These are phyloP conservation scores for Coemansia sp. DNA, from an alignment of 192 early-diverging fungal genomes.

Conservation along the genomic window DNA sequence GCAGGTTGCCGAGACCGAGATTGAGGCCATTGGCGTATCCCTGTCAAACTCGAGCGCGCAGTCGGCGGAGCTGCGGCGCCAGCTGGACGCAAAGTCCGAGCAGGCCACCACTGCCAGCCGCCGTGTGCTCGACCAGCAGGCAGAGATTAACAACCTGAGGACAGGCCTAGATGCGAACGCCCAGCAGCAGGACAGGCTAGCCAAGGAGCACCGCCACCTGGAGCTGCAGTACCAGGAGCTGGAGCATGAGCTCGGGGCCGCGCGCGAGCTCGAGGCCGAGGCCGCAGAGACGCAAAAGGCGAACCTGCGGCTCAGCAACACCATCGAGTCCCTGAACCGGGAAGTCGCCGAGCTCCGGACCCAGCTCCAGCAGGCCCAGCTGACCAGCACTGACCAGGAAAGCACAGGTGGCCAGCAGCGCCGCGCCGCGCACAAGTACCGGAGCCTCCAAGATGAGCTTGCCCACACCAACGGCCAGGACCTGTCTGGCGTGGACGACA, in stretches of 20 bases:
- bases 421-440: constrained; percentile 11
- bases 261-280: constrained; percentile 21
- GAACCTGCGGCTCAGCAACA: constrained; percentile 23
- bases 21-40: constrained; percentile 22
- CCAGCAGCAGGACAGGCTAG: constrained; percentile 22
- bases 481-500: constrained; percentile 28
- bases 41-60: constrained; percentile 28
- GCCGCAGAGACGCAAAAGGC: constrained; percentile 9
- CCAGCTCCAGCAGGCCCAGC: constrained; percentile 3
- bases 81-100: constrained; percentile 23
- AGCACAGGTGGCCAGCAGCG: background rate
- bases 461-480: constrained; percentile 12
- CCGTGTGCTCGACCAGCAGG: constrained; percentile 14
- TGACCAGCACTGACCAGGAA: background rate
- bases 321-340: constrained; percentile 16
- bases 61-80: constrained; percentile 22
- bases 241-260: constrained; percentile 20
- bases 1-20: constrained; percentile 21
- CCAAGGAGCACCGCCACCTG: constrained; percentile 21
- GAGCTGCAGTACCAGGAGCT: constrained; percentile 23
- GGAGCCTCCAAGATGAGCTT: constrained; percentile 40
- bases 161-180: constrained; percentile 12
- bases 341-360: constrained; percentile 32
- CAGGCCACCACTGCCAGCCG: constrained; percentile 15
- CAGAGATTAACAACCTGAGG: constrained; percentile 27